Evolutionary conservation across 1,284 basidiomycete species (phyloP).

Genomic region (Cystobasidium sp.): DNA sequence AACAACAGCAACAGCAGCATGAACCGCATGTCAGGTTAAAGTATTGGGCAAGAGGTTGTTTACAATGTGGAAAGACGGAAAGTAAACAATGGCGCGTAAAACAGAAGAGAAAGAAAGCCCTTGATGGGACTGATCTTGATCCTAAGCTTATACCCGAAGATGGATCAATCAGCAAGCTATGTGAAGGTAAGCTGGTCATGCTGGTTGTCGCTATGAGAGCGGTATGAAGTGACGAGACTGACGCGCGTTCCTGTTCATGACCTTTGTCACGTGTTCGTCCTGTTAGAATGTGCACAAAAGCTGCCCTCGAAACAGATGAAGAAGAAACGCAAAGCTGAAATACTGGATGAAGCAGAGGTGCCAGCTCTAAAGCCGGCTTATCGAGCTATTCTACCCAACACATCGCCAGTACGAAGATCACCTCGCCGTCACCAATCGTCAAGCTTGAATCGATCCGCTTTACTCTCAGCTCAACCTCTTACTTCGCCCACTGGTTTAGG

Average conservation of each 20-base stretch:
- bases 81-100: constrained; percentile 27
- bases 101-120: constrained; percentile 18
- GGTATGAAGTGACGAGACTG: not conserved
- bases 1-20: constrained; percentile 4
- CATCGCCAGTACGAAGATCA: constrained; percentile 37
- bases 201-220: not conserved
- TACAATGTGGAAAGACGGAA: constrained; percentile 27
- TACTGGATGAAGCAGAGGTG: not conserved
- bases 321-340: constrained; percentile 12
- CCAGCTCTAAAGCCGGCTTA: not conserved
- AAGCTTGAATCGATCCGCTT: constrained; percentile 18
- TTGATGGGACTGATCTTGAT: constrained; percentile 9
- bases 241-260: not conserved
- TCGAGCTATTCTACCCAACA: constrained; percentile 24
- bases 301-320: constrained; percentile 29
- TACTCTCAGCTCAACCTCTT: constrained; percentile 11
- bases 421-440: constrained; percentile 24
- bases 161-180: constrained; percentile 28
- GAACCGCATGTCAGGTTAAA: constrained; percentile 7
- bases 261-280: constrained; percentile 4
- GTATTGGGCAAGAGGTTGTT: constrained; percentile 31
- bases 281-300: constrained; percentile 39
- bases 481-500: constrained; percentile 15
- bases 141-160: not conserved
- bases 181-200: constrained; percentile 24